Conservation (phyloP, 768 basidiomycete genomes). For the Rhizopogon vulgaris region DNA sequence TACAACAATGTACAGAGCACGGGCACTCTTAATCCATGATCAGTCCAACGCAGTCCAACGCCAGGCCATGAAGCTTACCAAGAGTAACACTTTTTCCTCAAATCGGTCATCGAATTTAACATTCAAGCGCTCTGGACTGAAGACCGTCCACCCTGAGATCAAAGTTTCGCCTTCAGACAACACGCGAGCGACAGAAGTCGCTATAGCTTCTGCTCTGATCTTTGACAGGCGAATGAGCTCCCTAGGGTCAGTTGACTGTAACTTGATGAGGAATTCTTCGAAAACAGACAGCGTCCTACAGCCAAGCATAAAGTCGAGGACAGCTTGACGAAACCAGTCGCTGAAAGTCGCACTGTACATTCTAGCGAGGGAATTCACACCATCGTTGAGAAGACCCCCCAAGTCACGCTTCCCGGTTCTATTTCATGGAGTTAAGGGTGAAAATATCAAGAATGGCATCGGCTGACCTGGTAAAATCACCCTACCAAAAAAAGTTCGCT, state of each 20-base stretch:
- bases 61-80: conserved; percentile 48
- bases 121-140: conserved; percentile 76
- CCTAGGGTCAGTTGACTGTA: conserved; percentile 88
- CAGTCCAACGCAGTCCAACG: not conserved
- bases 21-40: conserved; percentile 21
- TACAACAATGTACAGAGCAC: conserved; percentile 76
- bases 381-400: conserved; percentile 88
- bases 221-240: conserved; percentile 84
- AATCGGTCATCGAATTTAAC: conserved; percentile 69
- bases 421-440: conserved; percentile 5
- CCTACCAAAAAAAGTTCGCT: conserved; percentile 33
- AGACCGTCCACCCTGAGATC: conserved; percentile 86
- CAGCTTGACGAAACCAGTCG: conserved; percentile 97
- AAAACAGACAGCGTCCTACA: conserved; percentile 85
- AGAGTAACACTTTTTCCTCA: conserved; percentile 88
- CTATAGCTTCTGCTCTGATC: conserved; percentile 88
- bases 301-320: conserved; percentile 89
- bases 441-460: not conserved
- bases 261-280: conserved; percentile 84
- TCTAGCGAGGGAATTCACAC: conserved; percentile 88
- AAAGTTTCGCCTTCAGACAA: conserved; percentile 71
- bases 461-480: conserved; percentile 77
- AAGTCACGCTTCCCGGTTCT: conserved; percentile 97
- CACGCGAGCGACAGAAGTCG: conserved; percentile 76
- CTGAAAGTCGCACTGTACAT: conserved; percentile 87